Percentiles rank a stretch among this genome's conserved stretches.
Conservation (phyloP, 2,329 filamentous ascomycete species). For the Pseudogymnoascus sp. region DNA sequence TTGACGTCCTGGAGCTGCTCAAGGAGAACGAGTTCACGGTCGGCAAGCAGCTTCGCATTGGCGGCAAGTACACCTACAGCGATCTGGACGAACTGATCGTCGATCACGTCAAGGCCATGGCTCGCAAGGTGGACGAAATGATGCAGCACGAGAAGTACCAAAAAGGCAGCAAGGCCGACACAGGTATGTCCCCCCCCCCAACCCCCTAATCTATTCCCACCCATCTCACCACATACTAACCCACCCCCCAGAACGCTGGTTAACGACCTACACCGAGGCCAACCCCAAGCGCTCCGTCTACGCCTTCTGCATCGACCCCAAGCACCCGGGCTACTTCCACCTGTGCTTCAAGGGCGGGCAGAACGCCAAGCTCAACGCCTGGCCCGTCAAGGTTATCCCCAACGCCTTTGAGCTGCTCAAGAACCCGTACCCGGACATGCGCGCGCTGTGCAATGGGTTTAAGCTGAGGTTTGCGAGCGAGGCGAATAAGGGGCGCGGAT, state of each 20-base stretch:
- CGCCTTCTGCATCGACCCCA: slow-evolving; percentile 88
- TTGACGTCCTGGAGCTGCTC: slow-evolving; percentile 92
- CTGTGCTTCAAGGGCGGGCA: slow-evolving; percentile 92
- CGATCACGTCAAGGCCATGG: slow-evolving; percentile 95
- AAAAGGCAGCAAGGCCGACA: slow-evolving; percentile 68
- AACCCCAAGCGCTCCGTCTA: slow-evolving; percentile 93
- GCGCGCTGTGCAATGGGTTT: slow-evolving; percentile 92
- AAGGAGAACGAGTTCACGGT: slow-evolving; percentile 97
- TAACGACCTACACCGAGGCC: slow-evolving; percentile 90
- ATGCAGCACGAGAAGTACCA: slow-evolving; percentile 93
- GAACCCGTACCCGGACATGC: slow-evolving; percentile 88
- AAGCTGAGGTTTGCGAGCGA: slow-evolving; percentile 44
- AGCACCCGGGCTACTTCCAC: slow-evolving; percentile 89
- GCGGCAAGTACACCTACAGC: slow-evolving; percentile 82
- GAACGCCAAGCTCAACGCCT: slow-evolving; percentile 63
- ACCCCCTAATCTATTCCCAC: slow-evolving; percentile 9
- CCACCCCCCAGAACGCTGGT: slow-evolving; percentile 69
- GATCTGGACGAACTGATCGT: slow-evolving; percentile 97
- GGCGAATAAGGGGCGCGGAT: slow-evolving; percentile 14
- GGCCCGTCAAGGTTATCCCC: slow-evolving; percentile 85
- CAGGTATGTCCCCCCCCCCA: slow-evolving; percentile 51
- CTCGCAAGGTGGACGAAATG: slow-evolving; percentile 93
- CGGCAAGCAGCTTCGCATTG: slow-evolving; percentile 76
- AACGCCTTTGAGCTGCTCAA: slow-evolving; percentile 88
- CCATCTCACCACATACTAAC: slow-evolving; percentile 11